Conservation (phyloP, 495 filamentous ascomycete genomes). For the Choiromyces venosus region DNA sequence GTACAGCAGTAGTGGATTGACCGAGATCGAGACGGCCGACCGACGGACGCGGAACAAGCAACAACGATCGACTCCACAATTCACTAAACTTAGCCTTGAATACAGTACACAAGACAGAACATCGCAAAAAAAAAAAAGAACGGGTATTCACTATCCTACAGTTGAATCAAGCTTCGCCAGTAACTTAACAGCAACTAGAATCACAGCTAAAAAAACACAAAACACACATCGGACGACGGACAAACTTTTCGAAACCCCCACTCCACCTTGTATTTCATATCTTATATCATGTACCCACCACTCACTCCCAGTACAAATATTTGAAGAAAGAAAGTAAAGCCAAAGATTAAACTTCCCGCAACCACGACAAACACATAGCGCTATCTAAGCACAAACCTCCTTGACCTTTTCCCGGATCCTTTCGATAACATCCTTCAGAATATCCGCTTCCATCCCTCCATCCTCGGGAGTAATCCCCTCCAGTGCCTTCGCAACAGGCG, state of each 20-base stretch:
- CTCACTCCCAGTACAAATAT: background rate
- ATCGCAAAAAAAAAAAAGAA: background rate
- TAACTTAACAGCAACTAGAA: background rate
- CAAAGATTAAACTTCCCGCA: background rate
- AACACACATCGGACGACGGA: background rate
- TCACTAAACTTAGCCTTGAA: background rate
- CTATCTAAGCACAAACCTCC: background rate
- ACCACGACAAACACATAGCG: background rate
- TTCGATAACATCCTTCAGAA: constrained; percentile 31
- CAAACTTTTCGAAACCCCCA: background rate
- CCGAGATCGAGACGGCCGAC: too few species aligned
- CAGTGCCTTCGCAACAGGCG: constrained; percentile 48
- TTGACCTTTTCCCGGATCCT: constrained; percentile 16
- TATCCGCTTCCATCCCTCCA: constrained; percentile 28
- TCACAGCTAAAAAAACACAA: too few species aligned
- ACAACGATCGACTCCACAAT: background rate
- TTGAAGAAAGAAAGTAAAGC: background rate
- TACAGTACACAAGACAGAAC: background rate
- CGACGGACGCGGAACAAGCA: background rate
- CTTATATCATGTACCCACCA: background rate
- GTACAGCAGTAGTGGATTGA: too few species aligned
- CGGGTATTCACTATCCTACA: background rate
- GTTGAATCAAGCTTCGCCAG: background rate
- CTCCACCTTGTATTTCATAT: background rate
- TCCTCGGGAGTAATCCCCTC: constrained; percentile 46